Base-by-base conservation (phyloP, 768 basidiomycete genomes). In the Psilocybe subaeruginosa region DNA sequence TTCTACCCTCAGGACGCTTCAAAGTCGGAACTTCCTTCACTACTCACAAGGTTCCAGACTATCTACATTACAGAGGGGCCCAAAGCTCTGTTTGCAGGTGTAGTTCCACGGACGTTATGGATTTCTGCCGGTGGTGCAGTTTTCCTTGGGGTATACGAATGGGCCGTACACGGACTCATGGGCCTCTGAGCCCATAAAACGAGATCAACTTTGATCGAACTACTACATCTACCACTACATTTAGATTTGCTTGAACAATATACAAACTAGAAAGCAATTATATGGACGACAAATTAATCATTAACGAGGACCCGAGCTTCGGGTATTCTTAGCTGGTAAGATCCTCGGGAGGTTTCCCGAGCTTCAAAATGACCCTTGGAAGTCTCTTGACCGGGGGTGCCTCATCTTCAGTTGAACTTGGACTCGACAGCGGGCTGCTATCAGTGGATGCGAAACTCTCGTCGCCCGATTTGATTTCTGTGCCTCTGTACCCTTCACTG, bases 121-220 rank as follows among this genome's bases (percentile, higher is more conserved):
- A 99, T 99, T 69, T 95, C 94, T 1, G 88, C 93, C 2, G 97
- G 97, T 2, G 97, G 97, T 2, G 95, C 96, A 0, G 94, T 99
- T 0, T 99, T 99, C 74, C 81, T 99, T 27, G 97, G 97, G n/a
- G 89, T 94, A 51, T 99, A 98, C 68, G 97, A 99, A 73, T 90
- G 87, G 84, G 86, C 81, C 0, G 78, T 89, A 3, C 79, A 83
- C 67, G 77, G 80, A 2, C 72, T 91, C 9, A 80, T 80, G 69
- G 70, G 72, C 17, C 60, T 69, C 14, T 73, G 53, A 19, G 19
- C 19, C 1, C 19, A 19, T 19, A 19, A 19, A 19, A 65, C 31
- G 4, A 35, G n/a, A 48, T 30, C 14, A 31, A 23, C 23, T 23
- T 11, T 3, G 17, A 50, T 30, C 6, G 49, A 29, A 30, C 27